A percentile compares a stretch with the other conserved stretches of the same genome.
phyloP scores from a whole-genome alignment of 192 early-diverging fungal genomes.

The Coemansia sp. region DNA sequence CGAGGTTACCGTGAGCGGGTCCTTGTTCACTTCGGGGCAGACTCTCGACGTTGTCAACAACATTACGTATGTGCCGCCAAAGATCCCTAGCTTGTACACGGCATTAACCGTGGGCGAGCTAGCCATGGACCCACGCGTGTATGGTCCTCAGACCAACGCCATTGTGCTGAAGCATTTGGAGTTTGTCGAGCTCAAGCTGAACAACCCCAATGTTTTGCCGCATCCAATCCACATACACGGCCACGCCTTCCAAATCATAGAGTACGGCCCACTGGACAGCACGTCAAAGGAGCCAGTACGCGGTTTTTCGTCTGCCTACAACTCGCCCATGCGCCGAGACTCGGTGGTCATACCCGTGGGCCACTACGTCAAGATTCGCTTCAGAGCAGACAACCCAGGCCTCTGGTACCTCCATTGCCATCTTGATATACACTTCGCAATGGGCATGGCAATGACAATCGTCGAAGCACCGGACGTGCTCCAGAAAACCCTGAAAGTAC shows the following conservation, averaged over 20 bases:
- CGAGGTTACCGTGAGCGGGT: slow-evolving; percentile 40
- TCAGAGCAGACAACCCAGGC: slow-evolving; percentile 73
- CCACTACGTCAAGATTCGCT: slow-evolving; percentile 62
- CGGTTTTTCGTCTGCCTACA: not conserved
- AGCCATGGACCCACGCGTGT: slow-evolving; percentile 48
- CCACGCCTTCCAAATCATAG: slow-evolving; percentile 72
- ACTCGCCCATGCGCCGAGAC: slow-evolving; percentile 60
- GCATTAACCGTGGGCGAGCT: slow-evolving; percentile 54
- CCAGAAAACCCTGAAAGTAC: slow-evolving; percentile 41
- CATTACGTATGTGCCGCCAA: slow-evolving; percentile 55
- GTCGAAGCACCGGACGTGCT: slow-evolving; percentile 64
- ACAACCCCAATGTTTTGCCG: slow-evolving; percentile 59
- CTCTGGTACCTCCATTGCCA: slow-evolving; percentile 83
- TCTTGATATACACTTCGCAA: slow-evolving; percentile 48
- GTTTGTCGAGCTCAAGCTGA: slow-evolving; percentile 59
- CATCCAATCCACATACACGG: slow-evolving; percentile 81
- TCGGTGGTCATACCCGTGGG: slow-evolving; percentile 57
- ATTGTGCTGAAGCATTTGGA: slow-evolving; percentile 60
- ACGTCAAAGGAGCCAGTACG: not conserved
- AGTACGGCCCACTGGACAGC: slow-evolving; percentile 42
- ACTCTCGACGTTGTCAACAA: slow-evolving; percentile 43
- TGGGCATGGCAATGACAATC: slow-evolving; percentile 66
- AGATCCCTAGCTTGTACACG: slow-evolving; percentile 60
- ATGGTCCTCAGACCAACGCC: slow-evolving; percentile 59
- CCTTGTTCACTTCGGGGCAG: slow-evolving; percentile 58